These are phyloP conservation scores for Aureobasidium melanogenum DNA, from an alignment of 2,329 filamentous ascomycete genomes.

Conservation along the genomic window DNA sequence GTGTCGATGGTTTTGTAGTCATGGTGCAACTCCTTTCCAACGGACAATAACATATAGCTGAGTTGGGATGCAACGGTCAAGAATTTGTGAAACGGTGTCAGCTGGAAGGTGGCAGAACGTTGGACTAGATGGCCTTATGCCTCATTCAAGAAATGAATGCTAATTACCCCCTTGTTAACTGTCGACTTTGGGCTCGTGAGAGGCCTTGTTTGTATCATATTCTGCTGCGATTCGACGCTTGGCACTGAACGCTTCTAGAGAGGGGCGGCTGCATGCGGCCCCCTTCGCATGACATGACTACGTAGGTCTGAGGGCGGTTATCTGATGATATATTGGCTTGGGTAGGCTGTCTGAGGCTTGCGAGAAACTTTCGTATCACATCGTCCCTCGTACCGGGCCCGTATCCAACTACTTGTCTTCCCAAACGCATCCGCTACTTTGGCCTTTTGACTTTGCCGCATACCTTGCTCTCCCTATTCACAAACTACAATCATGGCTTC, in stretches of 20 bases:
- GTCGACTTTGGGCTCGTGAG: background rate
- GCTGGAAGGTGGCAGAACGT: background rate
- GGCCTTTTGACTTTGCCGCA: background rate
- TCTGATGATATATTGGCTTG: constrained; percentile 7
- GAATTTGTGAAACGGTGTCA: background rate
- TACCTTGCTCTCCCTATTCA: background rate
- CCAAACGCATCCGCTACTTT: background rate
- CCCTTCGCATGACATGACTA: background rate
- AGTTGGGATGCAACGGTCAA: background rate
- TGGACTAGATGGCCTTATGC: background rate
- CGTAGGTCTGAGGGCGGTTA: background rate
- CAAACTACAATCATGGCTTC: constrained; percentile 2
- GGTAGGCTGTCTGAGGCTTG: background rate
- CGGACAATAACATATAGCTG: constrained; percentile 4
- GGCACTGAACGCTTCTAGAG: background rate
- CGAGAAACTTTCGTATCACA: constrained; percentile 2
- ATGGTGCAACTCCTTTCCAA: background rate
- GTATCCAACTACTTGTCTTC: background rate
- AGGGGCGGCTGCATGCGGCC: constrained; percentile 3
- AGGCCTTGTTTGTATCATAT: background rate
- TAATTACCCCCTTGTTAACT: constrained; percentile 6
- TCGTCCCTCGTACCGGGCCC: background rate
- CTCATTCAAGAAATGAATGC: background rate
- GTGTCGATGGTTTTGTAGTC: background rate
- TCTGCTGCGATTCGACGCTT: background rate